These are phyloP conservation scores for Cyberlindnera sargentensis DNA, from an alignment of 805 yeast genomes.

Conservation along the genomic window DNA sequence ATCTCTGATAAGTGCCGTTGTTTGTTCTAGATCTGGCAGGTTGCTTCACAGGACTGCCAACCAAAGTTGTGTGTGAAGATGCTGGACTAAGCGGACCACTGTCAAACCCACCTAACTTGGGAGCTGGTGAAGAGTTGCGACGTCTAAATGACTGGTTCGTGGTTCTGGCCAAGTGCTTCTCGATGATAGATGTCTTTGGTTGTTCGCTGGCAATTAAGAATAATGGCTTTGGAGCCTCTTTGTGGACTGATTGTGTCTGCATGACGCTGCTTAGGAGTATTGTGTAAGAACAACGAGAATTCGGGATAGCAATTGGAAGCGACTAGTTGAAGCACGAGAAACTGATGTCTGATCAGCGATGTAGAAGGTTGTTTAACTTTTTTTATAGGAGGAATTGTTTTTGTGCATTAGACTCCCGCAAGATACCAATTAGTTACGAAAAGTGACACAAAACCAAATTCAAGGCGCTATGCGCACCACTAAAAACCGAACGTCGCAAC, in stretches of 20 bases:
- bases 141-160: neutral
- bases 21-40: neutral
- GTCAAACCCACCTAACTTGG: neutral
- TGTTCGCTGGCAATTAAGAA: conserved; percentile 8
- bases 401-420: too few species aligned
- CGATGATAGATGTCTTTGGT: conserved; percentile 17
- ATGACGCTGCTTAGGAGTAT: too few species aligned
- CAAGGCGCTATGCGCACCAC: neutral
- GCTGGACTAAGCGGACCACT: neutral
- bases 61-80: neutral
- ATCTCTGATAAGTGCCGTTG: neutral
- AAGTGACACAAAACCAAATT: neutral
- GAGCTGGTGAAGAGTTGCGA: neutral
- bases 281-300: too few species aligned
- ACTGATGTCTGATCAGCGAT: too few species aligned
- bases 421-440: too few species aligned
- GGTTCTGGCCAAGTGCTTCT: conserved; percentile 12
- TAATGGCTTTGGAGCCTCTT: conserved; percentile 4
- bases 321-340: too few species aligned
- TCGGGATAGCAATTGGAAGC: too few species aligned
- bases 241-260: too few species aligned
- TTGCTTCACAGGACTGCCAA: neutral
- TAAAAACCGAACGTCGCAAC: too few species aligned
- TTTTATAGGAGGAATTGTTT: too few species aligned
- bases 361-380: too few species aligned